phyloP scores from a whole-genome alignment of 257 asterid genomes.

The Nicotiana knightiana region DNA sequence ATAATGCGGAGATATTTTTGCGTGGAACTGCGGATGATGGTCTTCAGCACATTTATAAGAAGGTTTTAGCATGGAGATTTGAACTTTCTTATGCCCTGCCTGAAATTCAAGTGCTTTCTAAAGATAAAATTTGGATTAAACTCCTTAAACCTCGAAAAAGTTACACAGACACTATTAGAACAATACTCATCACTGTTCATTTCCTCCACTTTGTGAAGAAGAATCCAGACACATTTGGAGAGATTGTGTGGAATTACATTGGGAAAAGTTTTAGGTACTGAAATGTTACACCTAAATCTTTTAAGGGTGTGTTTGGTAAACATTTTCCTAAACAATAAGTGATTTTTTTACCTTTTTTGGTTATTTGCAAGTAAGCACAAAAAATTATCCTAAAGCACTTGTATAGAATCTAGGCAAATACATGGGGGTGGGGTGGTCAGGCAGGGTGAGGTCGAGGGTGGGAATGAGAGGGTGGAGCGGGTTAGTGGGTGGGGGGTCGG shows the following conservation, averaged over 20 bases:
- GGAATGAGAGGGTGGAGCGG: no score
- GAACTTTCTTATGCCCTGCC: slow-evolving; percentile 42
- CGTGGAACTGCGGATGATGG: slow-evolving; percentile 41
- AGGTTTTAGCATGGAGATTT: slow-evolving; percentile 59
- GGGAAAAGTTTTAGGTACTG: slow-evolving; percentile 34
- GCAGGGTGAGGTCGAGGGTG: no score
- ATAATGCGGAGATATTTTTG: slow-evolving; percentile 22
- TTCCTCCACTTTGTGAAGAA: slow-evolving; percentile 48
- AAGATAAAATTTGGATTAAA: slow-evolving; percentile 46
- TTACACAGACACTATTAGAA: slow-evolving; percentile 32
- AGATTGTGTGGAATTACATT: slow-evolving; percentile 44
- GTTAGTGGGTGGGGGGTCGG: no score
- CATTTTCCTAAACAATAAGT: no score
- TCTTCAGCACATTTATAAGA: slow-evolving; percentile 30
- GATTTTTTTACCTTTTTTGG: no score
- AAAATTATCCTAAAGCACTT: no score
- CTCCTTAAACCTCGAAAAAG: slow-evolving; percentile 46
- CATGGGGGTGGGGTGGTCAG: no score
- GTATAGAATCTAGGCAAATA: no score
- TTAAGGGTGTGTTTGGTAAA: not conserved
- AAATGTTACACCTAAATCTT: not conserved
- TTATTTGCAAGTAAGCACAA: no score
- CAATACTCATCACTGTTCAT: slow-evolving; percentile 40
- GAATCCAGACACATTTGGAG: slow-evolving; percentile 30
- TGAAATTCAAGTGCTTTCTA: slow-evolving; percentile 41